Evolutionary conservation across 2,329 filamentous ascomycete genomes (phyloP), one percentile per base, ranked within the genome.

Genomic region (Diplodia scrobiculata): DNA sequence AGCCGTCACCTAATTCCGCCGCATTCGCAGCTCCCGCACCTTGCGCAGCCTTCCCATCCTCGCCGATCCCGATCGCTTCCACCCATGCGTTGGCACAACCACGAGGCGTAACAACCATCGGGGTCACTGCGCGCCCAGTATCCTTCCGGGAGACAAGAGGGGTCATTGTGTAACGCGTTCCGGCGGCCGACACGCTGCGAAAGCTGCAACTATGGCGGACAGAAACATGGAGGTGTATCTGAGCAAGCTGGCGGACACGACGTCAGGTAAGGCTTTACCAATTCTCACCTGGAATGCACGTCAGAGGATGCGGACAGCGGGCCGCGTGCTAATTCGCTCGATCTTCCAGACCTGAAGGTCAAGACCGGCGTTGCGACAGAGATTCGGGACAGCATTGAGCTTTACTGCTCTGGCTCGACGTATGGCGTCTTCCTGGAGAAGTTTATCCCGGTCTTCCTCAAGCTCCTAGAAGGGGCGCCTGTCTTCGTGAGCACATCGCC

Each of bases 401-500:
- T 92, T 73, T 96, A 95, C 81, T 92, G 90, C 65, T 87, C 86
- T 73, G 89, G 91, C 63, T 84, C 86, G 65, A 88, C 88, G 72
- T 99, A 98, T 77, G 80, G 86, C 32, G 83, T 86, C 60, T 98
- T 99, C 76, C 84, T 99, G 68, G 87, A 91, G 74, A 91, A 91
- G 79, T 84, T 97, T 73, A 90, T 98, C 81, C 95, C 95, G 47
- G 87, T 96, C 38, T 95, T 98, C 79, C 86, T 95, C 75, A 88
- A 86, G 76, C 91, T 97, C 64, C 82, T 99, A 62, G 89, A 89
- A 74, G 91, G 92, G 65, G 88, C 90, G 73, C 93, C 92, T 47
- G 91, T 96, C 70, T 98, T 99, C 76, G 89, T 94, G 72, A 97
- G 91, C 77, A 91, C 89, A 73, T 96, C 92, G 1, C 84, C 88